Percentiles rank a stretch among this genome's conserved stretches.
phyloP scores from a whole-genome alignment of 345 rosid species.

The Murraya koenigii region DNA sequence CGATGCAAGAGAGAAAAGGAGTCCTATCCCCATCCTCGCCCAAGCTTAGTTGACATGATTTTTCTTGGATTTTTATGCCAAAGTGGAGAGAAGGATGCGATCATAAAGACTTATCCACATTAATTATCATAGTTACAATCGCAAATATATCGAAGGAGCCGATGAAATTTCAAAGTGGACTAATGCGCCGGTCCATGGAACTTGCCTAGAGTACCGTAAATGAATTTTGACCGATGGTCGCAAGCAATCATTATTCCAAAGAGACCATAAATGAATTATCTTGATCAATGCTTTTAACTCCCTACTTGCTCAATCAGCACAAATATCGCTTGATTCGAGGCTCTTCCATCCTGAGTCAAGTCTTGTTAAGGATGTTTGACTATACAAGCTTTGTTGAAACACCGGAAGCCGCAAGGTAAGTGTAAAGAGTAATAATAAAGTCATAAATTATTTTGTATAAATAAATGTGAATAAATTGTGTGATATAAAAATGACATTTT shows the following conservation, averaged over 20 bases:
- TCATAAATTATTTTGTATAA: too few relatives aligned
- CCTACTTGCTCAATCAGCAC: constrained; percentile 60
- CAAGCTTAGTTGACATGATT: constrained; percentile 32
- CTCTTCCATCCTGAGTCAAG: constrained; percentile 27
- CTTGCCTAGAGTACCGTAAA: not conserved
- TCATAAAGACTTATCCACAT: constrained; percentile 44
- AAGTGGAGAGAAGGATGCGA: constrained; percentile 34
- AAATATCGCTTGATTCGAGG: constrained; percentile 44
- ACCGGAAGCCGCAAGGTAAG: too few relatives aligned
- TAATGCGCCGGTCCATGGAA: constrained; percentile 51
- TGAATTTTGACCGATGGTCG: constrained; percentile 35
- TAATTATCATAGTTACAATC: constrained; percentile 31
- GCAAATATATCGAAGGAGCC: constrained; percentile 42
- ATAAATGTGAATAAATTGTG: too few relatives aligned
- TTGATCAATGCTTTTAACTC: constrained; percentile 52
- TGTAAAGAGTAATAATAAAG: too few relatives aligned
- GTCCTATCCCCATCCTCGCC: constrained; percentile 53
- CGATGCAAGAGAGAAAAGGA: constrained; percentile 22
- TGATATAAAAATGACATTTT: too few relatives aligned
- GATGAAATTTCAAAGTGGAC: constrained; percentile 52
- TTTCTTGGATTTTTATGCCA: constrained; percentile 33
- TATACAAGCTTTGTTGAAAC: constrained; percentile 54
- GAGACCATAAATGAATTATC: constrained; percentile 53
- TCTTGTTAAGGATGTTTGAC: constrained; percentile 33
- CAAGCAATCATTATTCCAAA: constrained; percentile 38